A percentile compares a stretch with the other conserved stretches of the same genome.
Evolutionary conservation across 805 yeast species (phyloP).

Genomic region (Zygotorulaspora sp.): DNA sequence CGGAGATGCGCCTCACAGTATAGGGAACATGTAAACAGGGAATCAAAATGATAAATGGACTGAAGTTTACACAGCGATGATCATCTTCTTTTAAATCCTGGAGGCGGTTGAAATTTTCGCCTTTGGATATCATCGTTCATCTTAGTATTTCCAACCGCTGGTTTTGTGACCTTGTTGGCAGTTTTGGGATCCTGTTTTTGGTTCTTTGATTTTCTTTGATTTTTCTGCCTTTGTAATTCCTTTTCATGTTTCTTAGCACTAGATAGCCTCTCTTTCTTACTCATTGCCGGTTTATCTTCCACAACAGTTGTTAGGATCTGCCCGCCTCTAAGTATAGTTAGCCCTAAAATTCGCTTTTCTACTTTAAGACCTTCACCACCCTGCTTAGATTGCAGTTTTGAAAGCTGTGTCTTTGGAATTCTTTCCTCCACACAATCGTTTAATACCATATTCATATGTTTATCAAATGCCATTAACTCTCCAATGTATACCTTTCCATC

Average conservation of each 20-base stretch:
- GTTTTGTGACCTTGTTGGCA: constrained; percentile 18
- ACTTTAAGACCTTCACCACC: constrained; percentile 42
- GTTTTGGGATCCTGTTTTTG: constrained; percentile 5
- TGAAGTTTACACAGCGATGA: too few relatives aligned
- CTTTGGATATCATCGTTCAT: constrained; percentile 26
- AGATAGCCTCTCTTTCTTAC: constrained; percentile 37
- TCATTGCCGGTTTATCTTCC: constrained; percentile 50
- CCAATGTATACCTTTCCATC: constrained; percentile 81
- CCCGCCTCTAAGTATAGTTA: constrained; percentile 83
- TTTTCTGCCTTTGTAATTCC: constrained; percentile 34
- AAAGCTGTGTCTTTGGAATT: constrained; percentile 52
- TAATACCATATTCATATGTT: constrained; percentile 79
- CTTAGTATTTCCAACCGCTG: constrained; percentile 25
- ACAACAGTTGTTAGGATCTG: constrained; percentile 67
- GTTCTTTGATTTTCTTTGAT: constrained; percentile 19
- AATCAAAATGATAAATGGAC: too few relatives aligned
- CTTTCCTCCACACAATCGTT: constrained; percentile 82
- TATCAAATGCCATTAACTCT: constrained; percentile 80
- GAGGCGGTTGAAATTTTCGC: constrained; percentile 45
- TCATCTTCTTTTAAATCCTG: constrained; percentile 37
- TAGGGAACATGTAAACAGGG: too few relatives aligned
- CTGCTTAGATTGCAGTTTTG: constrained; percentile 29
- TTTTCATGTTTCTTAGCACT: constrained; percentile 34
- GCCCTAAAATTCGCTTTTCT: constrained; percentile 73
- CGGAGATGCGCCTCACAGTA: too few relatives aligned